Conservation (phyloP, 163 green algal genomes). For the Volvox carteri region DNA sequence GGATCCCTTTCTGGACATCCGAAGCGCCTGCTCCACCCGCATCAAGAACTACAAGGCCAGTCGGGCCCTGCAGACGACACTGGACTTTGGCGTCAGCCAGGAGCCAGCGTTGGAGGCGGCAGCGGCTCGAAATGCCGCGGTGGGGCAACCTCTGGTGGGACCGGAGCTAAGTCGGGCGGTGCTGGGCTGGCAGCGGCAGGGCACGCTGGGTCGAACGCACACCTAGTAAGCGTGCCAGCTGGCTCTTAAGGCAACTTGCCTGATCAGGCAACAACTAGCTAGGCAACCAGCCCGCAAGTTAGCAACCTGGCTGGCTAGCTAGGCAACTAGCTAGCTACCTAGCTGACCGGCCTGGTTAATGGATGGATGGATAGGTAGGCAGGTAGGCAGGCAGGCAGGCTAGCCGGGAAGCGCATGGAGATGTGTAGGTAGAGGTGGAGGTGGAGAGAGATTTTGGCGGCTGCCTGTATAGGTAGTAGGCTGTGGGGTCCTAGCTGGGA, state of each 20-base stretch:
- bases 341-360: neutral
- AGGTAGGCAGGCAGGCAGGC: too few species aligned
- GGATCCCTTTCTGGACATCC: conserved; percentile 62
- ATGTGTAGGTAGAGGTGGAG: neutral
- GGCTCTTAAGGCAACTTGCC: neutral
- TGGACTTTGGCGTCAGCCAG: conserved; percentile 48
- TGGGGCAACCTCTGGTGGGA: conserved; percentile 22
- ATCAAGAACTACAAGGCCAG: conserved; percentile 62
- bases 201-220: neutral
- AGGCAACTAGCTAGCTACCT: neutral
- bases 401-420: neutral
- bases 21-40: conserved; percentile 54
- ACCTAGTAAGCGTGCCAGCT: neutral
- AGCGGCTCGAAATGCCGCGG: conserved; percentile 23
- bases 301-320: neutral
- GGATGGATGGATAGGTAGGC: neutral
- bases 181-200: conserved; percentile 41
- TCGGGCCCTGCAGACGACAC: conserved; percentile 24
- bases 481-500: too few species aligned
- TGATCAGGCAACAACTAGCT: too few species aligned
- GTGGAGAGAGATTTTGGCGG: too few species aligned
- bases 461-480: too few species aligned
- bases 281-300: neutral
- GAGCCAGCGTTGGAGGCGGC: conserved; percentile 48
- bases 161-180: conserved; percentile 46